These are phyloP conservation scores for Aureobasidium sp. DNA, from an alignment of 2,329 filamentous ascomycete species.

Conservation along the genomic window DNA sequence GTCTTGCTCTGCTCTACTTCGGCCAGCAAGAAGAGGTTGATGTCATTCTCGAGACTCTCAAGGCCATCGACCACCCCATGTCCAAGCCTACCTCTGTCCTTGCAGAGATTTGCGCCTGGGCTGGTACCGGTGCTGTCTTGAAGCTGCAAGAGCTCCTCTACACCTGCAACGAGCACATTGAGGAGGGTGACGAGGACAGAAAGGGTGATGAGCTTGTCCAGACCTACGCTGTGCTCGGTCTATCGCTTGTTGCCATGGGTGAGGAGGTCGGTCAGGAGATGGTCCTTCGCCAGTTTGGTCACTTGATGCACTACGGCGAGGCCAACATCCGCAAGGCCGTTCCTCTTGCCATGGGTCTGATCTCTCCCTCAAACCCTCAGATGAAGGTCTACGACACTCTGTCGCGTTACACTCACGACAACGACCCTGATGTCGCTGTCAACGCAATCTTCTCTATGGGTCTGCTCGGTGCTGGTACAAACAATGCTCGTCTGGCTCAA, in stretches of 20 bases:
- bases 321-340: conserved; percentile 95
- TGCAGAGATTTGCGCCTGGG: conserved; percentile 95
- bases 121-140: conserved; percentile 89
- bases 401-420: conserved; percentile 96
- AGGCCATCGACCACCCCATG: conserved; percentile 95
- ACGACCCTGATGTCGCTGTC: conserved; percentile 94
- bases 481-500: conserved; percentile 94
- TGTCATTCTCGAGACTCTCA: conserved; percentile 91
- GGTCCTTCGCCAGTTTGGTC: conserved; percentile 94
- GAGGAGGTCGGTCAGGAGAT: conserved; percentile 98
- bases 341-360: conserved; percentile 89
- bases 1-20: conserved; percentile 89
- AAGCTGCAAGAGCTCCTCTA: conserved; percentile 97
- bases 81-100: conserved; percentile 91
- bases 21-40: conserved; percentile 98
- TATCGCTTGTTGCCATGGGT: conserved; percentile 93
- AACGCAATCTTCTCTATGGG: conserved; percentile 99
- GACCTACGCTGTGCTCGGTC: conserved; percentile 89
- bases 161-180: conserved; percentile 95
- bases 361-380: conserved; percentile 96
- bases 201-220: conserved; percentile 93
- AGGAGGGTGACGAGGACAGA: conserved; percentile 73
- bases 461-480: conserved; percentile 89
- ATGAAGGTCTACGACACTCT: conserved; percentile 99
- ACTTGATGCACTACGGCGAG: conserved; percentile 98